These are phyloP conservation scores for Hordeum marinum DNA, from an alignment of 176 grass and related monocot genomes.

Conservation along the genomic window DNA sequence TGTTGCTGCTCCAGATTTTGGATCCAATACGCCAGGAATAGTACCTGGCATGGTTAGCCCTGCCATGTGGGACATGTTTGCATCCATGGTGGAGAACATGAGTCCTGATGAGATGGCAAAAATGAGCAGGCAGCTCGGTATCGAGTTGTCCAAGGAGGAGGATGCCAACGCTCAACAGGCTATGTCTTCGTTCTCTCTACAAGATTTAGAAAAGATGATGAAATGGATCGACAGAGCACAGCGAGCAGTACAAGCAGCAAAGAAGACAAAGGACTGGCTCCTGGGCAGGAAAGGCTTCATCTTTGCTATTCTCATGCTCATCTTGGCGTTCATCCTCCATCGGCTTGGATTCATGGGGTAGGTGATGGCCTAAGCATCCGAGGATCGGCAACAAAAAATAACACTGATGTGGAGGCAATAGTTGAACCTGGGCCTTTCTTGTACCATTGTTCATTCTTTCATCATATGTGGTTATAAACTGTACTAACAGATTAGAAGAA, in stretches of 20 bases:
- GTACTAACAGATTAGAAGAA: background rate
- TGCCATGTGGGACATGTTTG: conserved; percentile 80
- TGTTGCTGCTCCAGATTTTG: conserved; percentile 35
- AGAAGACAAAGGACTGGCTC: conserved; percentile 85
- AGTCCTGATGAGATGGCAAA: conserved; percentile 81
- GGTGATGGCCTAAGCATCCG: conserved; percentile 20
- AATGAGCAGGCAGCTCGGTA: conserved; percentile 63
- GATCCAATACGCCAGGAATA: conserved; percentile 65
- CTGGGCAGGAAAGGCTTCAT: conserved; percentile 67
- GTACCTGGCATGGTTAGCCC: conserved; percentile 86
- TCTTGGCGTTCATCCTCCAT: conserved; percentile 77
- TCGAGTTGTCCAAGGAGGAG: conserved; percentile 75
- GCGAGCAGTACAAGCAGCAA: conserved; percentile 48
- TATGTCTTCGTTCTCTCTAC: conserved; percentile 59
- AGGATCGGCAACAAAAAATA: background rate
- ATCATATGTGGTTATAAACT: background rate
- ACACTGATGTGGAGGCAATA: background rate
- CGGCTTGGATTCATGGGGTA: conserved; percentile 68
- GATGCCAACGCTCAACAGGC: conserved; percentile 65
- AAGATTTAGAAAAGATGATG: conserved; percentile 84
- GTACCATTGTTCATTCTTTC: background rate
- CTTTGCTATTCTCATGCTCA: conserved; percentile 71
- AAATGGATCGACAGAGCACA: conserved; percentile 68
- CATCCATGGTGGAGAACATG: conserved; percentile 81
- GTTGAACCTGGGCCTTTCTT: background rate